phyloP scores from a whole-genome alignment of 768 basidiomycete genomes.

The Dictyophora rubrovolvata region DNA sequence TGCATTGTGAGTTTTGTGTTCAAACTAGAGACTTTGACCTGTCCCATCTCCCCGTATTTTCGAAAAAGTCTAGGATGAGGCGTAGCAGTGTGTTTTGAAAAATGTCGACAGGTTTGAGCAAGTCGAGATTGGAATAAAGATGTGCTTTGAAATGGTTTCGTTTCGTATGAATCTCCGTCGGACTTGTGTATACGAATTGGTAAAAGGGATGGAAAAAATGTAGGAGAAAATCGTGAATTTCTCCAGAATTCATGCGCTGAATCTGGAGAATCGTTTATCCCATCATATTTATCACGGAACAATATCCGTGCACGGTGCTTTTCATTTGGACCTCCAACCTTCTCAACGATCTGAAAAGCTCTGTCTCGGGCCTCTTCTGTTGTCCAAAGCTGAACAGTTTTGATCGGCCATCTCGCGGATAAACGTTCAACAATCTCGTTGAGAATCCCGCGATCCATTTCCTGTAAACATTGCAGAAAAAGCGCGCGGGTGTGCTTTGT shows the following conservation, averaged over 20 bases:
- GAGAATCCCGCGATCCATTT: slow-evolving; percentile 45
- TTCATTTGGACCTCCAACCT: slow-evolving; percentile 69
- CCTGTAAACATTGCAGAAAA: slow-evolving; percentile 61
- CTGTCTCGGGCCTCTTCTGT: slow-evolving; percentile 67
- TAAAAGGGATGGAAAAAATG: slow-evolving; percentile 42
- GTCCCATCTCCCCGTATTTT: slow-evolving; percentile 32
- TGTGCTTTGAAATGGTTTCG: not conserved
- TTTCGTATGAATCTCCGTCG: slow-evolving; percentile 4
- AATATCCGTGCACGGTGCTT: slow-evolving; percentile 52
- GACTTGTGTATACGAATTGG: slow-evolving; percentile 47
- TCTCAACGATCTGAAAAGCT: slow-evolving; percentile 64
- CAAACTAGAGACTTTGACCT: slow-evolving; percentile 41
- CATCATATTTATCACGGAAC: slow-evolving; percentile 26
- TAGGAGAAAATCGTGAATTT: slow-evolving; percentile 43
- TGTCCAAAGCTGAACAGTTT: slow-evolving; percentile 61
- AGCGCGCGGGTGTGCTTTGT: slow-evolving; percentile 60
- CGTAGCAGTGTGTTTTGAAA: slow-evolving; percentile 38
- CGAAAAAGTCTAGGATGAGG: slow-evolving; percentile 11
- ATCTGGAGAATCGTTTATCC: slow-evolving; percentile 14
- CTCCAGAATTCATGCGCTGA: slow-evolving; percentile 48
- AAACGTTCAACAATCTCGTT: slow-evolving; percentile 16
- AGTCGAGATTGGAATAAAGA: slow-evolving; percentile 37
- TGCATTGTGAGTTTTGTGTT: slow-evolving; percentile 62
- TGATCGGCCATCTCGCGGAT: not conserved
- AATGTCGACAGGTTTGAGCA: slow-evolving; percentile 39